Base-by-base conservation (phyloP, 139 green algal genomes). In the Eudorina sp. region DNA sequence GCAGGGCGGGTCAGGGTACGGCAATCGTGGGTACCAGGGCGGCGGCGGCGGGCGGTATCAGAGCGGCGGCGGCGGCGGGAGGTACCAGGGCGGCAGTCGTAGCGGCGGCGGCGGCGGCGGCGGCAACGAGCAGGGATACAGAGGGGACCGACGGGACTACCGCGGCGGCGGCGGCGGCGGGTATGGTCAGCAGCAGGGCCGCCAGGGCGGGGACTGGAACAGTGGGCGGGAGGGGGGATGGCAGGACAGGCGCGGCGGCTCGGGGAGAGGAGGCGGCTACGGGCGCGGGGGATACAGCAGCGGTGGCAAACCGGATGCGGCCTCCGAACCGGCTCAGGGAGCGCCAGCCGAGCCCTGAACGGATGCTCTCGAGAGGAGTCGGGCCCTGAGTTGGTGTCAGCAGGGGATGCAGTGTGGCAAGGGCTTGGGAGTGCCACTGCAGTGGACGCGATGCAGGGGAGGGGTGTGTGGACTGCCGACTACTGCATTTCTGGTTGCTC, bases 1-100 rank as follows among this genome's bases (percentile, higher is more conserved):
- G 75, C 31, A 81, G 45, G 73, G 73, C 29, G 73, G 45, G 9
- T 81, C 73, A 25, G 73, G 73, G n/a, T 81, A 62, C 73, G 46
- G 73, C 43, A 64, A 81, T 45, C 73, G 73, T 58, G 72, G 69
- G 18, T 77, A 83, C n/a, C n/a, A 51, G 29, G 31, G 74, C 8
- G 74, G 46, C 1, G 31, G 31, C n/a, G 46, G 53, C 38, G 36
- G 51, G n/a, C n/a, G n/a, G 36, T 48, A 68, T 31, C 51, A 46
- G 29, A 34, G 77, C 53, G 34, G 77, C 9, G 53, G 53, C 23
- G 53, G 77, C 40, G 77, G 77, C 6, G 23, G 48, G 29, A 9
- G 46, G 14, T 5, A 53, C 74, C 6, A 27, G 1, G 46, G 74
- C n/a, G 74, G 74, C 29, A 13, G 46, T 46, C 13, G n/a, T 6